These are phyloP conservation scores for Schizosaccharomyces lindneri DNA, from an alignment of 805 yeast species.

Conservation along the genomic window DNA sequence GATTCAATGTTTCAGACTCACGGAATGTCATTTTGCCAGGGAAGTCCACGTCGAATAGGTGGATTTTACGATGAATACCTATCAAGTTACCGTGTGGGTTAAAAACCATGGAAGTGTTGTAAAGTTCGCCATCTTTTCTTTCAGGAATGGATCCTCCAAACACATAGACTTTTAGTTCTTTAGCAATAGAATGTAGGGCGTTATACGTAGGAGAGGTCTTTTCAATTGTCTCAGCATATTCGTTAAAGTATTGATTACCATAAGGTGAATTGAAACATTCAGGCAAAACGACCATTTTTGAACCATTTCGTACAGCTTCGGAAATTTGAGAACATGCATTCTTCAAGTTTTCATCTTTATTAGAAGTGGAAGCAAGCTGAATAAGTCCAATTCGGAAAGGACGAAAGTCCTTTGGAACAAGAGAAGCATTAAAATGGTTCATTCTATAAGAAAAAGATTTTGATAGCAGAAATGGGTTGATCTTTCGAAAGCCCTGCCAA, in stretches of 20 bases:
- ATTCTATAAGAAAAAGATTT: not conserved
- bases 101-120: slow-evolving; percentile 55
- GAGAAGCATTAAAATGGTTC: not conserved
- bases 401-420: not conserved
- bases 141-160: slow-evolving; percentile 93
- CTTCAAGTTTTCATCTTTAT: slow-evolving; percentile 50
- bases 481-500: no score
- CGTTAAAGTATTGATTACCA: slow-evolving; percentile 59
- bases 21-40: slow-evolving; percentile 76
- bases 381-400: slow-evolving; percentile 35
- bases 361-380: slow-evolving; percentile 61
- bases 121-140: slow-evolving; percentile 28
- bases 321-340: slow-evolving; percentile 40
- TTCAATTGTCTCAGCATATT: slow-evolving; percentile 60
- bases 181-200: slow-evolving; percentile 36
- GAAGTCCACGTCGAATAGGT: slow-evolving; percentile 74
- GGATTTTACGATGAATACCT: slow-evolving; percentile 77
- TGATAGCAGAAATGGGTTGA: not conserved
- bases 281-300: slow-evolving; percentile 65
- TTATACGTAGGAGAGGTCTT: slow-evolving; percentile 24
- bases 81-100: slow-evolving; percentile 46
- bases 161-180: slow-evolving; percentile 25
- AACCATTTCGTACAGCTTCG: slow-evolving; percentile 38
- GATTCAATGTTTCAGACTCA: slow-evolving; percentile 50
- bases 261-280: slow-evolving; percentile 95